Evolutionary conservation across 768 basidiomycete genomes (phyloP).

Genomic region (Pleurotus tuoliensis): DNA sequence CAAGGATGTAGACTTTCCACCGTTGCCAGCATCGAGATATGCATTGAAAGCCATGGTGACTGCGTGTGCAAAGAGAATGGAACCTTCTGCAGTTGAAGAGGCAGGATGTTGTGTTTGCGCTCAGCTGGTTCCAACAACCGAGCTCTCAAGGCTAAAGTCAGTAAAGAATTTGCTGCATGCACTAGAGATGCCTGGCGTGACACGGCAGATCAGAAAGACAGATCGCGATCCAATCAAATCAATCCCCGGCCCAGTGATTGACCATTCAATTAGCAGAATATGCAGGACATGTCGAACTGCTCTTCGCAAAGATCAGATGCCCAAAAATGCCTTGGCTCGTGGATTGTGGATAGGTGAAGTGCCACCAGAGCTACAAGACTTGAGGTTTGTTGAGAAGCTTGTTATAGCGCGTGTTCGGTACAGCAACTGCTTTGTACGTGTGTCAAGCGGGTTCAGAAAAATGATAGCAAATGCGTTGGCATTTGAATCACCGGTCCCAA

Average conservation of each 20-base stretch:
- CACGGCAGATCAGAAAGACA: slow-evolving; percentile 4
- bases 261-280: slow-evolving; percentile 2
- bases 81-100: slow-evolving; percentile 13
- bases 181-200: slow-evolving; percentile 8
- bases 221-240: slow-evolving; percentile 11
- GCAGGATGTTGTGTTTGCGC: slow-evolving; percentile 29
- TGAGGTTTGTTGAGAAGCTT: slow-evolving; percentile 24
- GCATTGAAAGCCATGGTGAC: too few relatives aligned
- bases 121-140: slow-evolving; percentile 5
- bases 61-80: too few relatives aligned
- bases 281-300: slow-evolving; percentile 5
- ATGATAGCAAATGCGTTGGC: slow-evolving; percentile 27
- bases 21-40: too few relatives aligned
- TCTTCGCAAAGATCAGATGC: slow-evolving; percentile 11
- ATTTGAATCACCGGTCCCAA: slow-evolving; percentile 21
- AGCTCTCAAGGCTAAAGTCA: slow-evolving; percentile 1
- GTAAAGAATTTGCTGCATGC: slow-evolving; percentile 8
- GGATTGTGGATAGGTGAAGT: slow-evolving; percentile 32
- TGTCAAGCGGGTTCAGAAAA: slow-evolving; percentile 20
- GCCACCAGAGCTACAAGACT: slow-evolving; percentile 18
- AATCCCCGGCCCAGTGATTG: slow-evolving; percentile 13
- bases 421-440: slow-evolving; percentile 24
- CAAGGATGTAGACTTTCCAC: too few relatives aligned
- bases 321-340: slow-evolving; percentile 24
- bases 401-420: slow-evolving; percentile 20